A percentile compares a stretch with the other conserved stretches of the same genome.
Conservation (phyloP, 2,329 filamentous ascomycete species). For the Cytospora mali region DNA sequence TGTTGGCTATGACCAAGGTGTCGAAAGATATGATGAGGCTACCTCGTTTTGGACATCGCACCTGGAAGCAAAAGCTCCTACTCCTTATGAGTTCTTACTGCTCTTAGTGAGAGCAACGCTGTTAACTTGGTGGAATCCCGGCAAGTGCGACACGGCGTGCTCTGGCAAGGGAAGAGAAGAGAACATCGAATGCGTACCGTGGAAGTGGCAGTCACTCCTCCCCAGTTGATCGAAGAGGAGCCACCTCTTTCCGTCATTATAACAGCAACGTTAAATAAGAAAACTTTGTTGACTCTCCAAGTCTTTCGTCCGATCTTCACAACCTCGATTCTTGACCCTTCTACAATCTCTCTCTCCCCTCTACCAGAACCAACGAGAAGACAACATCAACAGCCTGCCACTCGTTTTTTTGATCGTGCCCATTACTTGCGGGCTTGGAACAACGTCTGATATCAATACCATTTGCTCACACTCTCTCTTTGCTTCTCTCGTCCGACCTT, state of each 20-base stretch:
- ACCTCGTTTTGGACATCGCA: neutral
- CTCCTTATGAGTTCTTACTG: neutral
- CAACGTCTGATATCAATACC: conserved; percentile 25
- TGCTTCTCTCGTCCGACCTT: neutral
- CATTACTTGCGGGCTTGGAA: conserved; percentile 8
- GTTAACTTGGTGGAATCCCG: neutral
- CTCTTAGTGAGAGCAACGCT: neutral
- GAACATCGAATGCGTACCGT: neutral
- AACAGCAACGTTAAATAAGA: neutral
- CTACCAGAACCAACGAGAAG: conserved; percentile 12
- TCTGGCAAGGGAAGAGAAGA: neutral
- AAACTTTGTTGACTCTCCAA: neutral
- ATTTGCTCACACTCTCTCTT: conserved; percentile 20
- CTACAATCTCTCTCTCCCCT: neutral
- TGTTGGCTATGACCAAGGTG: neutral
- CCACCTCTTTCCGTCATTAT: neutral
- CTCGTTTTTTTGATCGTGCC: conserved; percentile 29
- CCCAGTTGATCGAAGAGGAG: neutral
- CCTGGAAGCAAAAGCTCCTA: neutral
- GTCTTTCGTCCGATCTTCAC: neutral
- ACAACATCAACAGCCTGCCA: conserved; percentile 23
- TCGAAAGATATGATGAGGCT: neutral
- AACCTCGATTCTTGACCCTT: conserved; percentile 2
- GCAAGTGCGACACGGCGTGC: neutral
- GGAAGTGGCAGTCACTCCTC: neutral